Percentiles rank a stretch among this genome's conserved stretches.
These are phyloP conservation scores for Oryza punctata DNA, from an alignment of 176 grass and related monocot genomes.

Conservation along the genomic window DNA sequence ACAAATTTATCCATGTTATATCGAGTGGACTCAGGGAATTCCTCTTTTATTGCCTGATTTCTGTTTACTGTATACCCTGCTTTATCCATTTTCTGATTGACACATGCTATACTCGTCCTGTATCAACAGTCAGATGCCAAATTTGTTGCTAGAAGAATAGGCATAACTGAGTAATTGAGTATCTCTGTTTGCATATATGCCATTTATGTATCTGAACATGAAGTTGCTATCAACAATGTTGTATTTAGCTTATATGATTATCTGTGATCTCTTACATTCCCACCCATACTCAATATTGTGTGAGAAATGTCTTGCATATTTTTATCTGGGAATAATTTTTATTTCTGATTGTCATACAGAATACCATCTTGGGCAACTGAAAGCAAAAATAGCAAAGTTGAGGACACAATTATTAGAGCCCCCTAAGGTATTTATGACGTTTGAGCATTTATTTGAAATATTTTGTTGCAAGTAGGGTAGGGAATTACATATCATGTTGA, in stretches of 20 bases:
- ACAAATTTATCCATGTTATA: not conserved
- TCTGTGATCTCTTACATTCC: not conserved
- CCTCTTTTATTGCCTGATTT: not conserved
- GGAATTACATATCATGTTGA: conserved; percentile 1
- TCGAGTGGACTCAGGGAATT: not conserved
- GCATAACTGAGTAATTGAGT: not conserved
- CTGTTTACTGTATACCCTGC: not conserved
- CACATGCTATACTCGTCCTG: not conserved
- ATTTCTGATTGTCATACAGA: conserved; percentile 47
- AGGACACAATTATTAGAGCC: conserved; percentile 98
- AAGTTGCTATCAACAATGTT: conserved; percentile 1
- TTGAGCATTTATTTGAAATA: not conserved
- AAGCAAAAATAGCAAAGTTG: conserved; percentile 97
- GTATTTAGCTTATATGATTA: not conserved
- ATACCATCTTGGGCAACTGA: conserved; percentile 98
- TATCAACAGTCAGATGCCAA: not conserved
- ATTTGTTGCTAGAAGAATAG: not conserved
- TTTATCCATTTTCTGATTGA: conserved; percentile 9
- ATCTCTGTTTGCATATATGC: not conserved
- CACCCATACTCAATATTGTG: not conserved
- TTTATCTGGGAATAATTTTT: conserved; percentile 33
- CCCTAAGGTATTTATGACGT: conserved; percentile 68
- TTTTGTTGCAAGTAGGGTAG: not conserved
- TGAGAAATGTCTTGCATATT: not conserved
- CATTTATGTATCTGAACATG: not conserved